Percentiles rank a stretch among this genome's conserved stretches.
Conservation (phyloP, 148 eudicot genomes). For the Amaranthus cruentus region DNA sequence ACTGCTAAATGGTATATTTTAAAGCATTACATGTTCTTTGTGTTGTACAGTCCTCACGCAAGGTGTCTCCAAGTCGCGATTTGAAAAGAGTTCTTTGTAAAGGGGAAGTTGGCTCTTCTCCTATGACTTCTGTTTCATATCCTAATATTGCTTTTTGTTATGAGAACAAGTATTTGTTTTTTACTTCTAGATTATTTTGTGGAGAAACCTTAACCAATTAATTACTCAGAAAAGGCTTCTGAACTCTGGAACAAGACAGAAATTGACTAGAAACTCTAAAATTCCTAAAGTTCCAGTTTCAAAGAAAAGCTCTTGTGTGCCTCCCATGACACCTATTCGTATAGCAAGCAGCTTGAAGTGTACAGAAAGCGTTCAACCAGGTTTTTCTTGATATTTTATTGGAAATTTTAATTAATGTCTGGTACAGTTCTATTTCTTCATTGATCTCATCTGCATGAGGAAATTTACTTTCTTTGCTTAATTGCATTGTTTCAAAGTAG, state of each 20-base stretch:
- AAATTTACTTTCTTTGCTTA: background rate
- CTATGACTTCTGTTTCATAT: slow-evolving; percentile 58
- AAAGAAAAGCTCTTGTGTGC: slow-evolving; percentile 36
- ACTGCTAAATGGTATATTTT: background rate
- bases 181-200: background rate
- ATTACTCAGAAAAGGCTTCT: slow-evolving; percentile 67
- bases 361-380: slow-evolving; percentile 45
- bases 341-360: slow-evolving; percentile 34
- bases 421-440: slow-evolving; percentile 1
- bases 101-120: slow-evolving; percentile 33
- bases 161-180: background rate
- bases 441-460: slow-evolving; percentile 2
- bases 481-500: background rate
- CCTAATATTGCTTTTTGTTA: slow-evolving; percentile 35
- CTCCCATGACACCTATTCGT: slow-evolving; percentile 27
- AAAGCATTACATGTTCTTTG: background rate
- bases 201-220: slow-evolving; percentile 43
- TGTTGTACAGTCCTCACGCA: slow-evolving; percentile 37
- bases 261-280: slow-evolving; percentile 50
- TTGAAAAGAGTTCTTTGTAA: slow-evolving; percentile 34
- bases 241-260: slow-evolving; percentile 36
- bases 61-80: slow-evolving; percentile 21
- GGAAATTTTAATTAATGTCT: background rate
- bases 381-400: slow-evolving; percentile 24
- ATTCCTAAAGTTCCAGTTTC: slow-evolving; percentile 50